Percentiles rank a stretch among this genome's conserved stretches.
phyloP scores from a whole-genome alignment of 768 basidiomycete species.

The Mrakia blollopis region DNA sequence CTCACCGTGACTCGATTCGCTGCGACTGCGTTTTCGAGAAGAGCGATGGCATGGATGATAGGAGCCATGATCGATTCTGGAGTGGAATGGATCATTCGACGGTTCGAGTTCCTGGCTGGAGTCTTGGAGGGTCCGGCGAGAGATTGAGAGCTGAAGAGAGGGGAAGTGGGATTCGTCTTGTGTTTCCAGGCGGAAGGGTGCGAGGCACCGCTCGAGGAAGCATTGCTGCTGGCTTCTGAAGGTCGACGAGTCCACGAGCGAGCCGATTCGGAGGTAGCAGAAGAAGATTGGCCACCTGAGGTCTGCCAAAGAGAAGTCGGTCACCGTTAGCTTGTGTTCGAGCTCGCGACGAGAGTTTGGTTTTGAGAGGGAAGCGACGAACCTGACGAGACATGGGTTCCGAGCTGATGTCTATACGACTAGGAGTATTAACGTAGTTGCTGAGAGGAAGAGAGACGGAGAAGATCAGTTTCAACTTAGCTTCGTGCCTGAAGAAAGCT shows the following conservation, averaged over 20 bases:
- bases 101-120: constrained; percentile 49
- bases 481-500: background rate
- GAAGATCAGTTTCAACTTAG: background rate
- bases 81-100: constrained; percentile 56
- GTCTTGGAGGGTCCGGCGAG: constrained; percentile 48
- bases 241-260: constrained; percentile 2
- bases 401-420: constrained; percentile 31
- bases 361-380: background rate
- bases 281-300: background rate
- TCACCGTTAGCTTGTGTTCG: background rate
- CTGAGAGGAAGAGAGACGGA: background rate
- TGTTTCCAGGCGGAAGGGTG: constrained; percentile 1
- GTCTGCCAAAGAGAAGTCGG: background rate
- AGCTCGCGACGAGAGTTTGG: background rate
- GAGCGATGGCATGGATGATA: constrained; percentile 73
- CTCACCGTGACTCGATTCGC: constrained; percentile 22
- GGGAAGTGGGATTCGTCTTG: constrained; percentile 52
- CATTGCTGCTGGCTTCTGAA: constrained; percentile 11
- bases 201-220: constrained; percentile 3
- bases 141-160: constrained; percentile 43
- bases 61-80: constrained; percentile 64
- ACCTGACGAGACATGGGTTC: constrained; percentile 41
- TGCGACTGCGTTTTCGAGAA: constrained; percentile 75
- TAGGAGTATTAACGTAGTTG: constrained; percentile 60
- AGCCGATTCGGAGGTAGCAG: background rate